These are phyloP conservation scores for Dendrocalamus sinicus DNA, from an alignment of 176 grass and related monocot genomes.

Conservation along the genomic window DNA sequence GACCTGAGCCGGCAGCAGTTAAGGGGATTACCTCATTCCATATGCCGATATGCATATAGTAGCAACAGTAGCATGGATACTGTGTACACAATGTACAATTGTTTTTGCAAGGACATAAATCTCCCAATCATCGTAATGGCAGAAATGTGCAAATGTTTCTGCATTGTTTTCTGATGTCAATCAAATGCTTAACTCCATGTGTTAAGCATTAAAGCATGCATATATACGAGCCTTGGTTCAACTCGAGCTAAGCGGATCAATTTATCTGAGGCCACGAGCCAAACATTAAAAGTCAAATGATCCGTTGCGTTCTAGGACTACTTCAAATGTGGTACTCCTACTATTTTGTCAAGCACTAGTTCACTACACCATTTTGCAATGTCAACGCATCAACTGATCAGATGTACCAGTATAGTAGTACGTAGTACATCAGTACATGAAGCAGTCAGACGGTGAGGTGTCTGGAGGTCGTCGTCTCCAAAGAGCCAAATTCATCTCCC, in stretches of 20 bases:
- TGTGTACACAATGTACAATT: neutral
- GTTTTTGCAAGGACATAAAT: neutral
- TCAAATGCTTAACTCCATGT: too few species aligned
- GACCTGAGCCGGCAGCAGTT: neutral
- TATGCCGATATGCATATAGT: neutral
- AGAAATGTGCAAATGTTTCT: too few species aligned
- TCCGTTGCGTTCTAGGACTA: neutral
- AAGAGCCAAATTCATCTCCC: neutral
- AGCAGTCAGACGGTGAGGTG: constrained; percentile 19
- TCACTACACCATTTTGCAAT: neutral
- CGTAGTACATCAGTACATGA: constrained; percentile 10
- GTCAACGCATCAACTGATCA: constrained; percentile 15
- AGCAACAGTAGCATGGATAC: neutral
- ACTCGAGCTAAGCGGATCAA: too few species aligned
- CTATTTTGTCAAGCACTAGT: neutral
- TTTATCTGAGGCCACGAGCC: too few species aligned
- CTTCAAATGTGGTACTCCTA: neutral
- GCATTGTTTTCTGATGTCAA: too few species aligned
- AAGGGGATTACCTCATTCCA: neutral
- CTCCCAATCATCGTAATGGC: too few species aligned
- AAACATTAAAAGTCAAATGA: neutral
- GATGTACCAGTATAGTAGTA: neutral
- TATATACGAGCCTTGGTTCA: too few species aligned
- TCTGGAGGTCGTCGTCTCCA: constrained; percentile 14
- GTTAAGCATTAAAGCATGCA: too few species aligned